These are phyloP conservation scores for Pharus latifolius DNA, from an alignment of 176 grass and related monocot genomes.

Conservation along the genomic window DNA sequence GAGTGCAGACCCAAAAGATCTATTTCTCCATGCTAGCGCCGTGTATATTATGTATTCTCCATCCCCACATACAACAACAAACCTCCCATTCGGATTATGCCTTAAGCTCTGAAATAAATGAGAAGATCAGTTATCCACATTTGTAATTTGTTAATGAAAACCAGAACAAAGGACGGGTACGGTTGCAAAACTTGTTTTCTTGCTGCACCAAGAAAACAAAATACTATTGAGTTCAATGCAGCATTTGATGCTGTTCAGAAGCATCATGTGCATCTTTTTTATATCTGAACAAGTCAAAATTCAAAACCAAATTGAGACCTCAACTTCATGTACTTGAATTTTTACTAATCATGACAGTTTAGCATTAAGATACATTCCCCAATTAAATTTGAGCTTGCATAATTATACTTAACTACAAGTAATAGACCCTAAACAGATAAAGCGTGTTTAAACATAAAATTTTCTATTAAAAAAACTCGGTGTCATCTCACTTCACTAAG, in stretches of 20 bases:
- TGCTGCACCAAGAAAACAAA: background rate
- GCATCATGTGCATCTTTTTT: background rate
- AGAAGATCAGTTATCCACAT: background rate
- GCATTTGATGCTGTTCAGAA: conserved; percentile 2
- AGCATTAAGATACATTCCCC: background rate
- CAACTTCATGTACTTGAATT: background rate
- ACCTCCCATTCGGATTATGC: conserved; percentile 97
- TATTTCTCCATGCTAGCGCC: conserved; percentile 97
- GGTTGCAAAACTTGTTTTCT: background rate
- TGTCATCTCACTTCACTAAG: no score
- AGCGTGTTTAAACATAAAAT: background rate
- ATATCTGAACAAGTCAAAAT: background rate
- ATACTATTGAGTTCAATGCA: background rate
- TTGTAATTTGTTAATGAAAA: conserved; percentile 4
- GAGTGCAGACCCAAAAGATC: conserved; percentile 87
- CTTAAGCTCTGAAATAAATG: conserved; percentile 73
- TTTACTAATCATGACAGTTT: background rate
- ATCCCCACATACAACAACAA: conserved; percentile 99
- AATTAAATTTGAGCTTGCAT: background rate
- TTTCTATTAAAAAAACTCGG: no score
- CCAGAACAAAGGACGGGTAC: background rate
- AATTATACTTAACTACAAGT: background rate
- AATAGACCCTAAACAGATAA: background rate
- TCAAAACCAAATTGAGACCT: background rate
- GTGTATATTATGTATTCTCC: conserved; percentile 99